Evolutionary conservation across 2,329 filamentous ascomycete genomes (phyloP).

Genomic region (Fusarium sp.): DNA sequence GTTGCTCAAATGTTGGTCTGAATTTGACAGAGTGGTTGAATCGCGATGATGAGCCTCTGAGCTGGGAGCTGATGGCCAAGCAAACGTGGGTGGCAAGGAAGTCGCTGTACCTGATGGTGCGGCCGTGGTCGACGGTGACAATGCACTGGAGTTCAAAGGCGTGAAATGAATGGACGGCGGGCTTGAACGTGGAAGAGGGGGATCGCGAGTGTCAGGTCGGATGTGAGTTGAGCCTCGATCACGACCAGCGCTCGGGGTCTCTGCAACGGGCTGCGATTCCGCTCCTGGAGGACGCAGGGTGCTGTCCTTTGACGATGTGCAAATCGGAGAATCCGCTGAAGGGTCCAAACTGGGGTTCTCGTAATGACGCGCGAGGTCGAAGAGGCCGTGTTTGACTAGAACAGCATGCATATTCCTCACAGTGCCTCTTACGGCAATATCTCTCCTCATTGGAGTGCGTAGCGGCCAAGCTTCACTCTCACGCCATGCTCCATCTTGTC

Average conservation of each 20-base stretch:
- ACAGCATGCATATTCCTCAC: not conserved
- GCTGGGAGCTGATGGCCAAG: not conserved
- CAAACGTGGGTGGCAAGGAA: not conserved
- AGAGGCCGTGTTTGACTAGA: not conserved
- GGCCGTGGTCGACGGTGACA: too few species aligned
- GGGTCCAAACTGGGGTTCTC: not conserved
- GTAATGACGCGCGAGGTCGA: too few species aligned
- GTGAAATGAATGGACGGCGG: not conserved
- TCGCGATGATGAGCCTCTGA: not conserved
- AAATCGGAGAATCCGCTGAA: not conserved
- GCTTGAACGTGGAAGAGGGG: not conserved
- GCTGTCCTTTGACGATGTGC: not conserved
- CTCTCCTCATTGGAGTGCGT: too few species aligned
- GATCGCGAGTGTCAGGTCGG: not conserved
- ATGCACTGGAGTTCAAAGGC: not conserved
- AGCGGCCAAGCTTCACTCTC: too few species aligned
- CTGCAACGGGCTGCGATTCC: not conserved
- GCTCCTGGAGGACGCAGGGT: not conserved
- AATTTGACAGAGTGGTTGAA: not conserved
- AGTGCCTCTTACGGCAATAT: not conserved
- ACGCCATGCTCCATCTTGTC: not conserved
- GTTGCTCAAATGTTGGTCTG: not conserved
- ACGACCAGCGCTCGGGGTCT: not conserved
- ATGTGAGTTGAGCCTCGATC: not conserved
- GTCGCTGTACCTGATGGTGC: not conserved